Conservation (phyloP, 2,329 filamentous ascomycete species). For the Botrytis cinerea region DNA sequence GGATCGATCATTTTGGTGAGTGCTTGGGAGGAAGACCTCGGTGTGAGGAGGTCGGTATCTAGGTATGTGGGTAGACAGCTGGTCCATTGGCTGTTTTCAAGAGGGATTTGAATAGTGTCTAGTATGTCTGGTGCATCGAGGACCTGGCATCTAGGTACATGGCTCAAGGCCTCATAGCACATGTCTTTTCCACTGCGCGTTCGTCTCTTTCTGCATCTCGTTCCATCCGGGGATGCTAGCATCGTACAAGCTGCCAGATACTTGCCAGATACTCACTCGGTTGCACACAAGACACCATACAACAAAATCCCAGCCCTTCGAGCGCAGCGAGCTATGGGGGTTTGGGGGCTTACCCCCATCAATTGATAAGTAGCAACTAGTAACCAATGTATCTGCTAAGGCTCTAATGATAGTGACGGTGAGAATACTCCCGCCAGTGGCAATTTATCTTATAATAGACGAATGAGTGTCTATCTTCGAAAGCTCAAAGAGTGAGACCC, state of each 20-base stretch:
- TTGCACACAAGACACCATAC: background rate
- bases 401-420: background rate
- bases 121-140: background rate
- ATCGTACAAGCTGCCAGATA: background rate
- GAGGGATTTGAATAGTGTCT: background rate
- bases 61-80: background rate
- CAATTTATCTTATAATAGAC: background rate
- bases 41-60: background rate
- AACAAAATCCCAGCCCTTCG: background rate
- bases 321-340: constrained; percentile 1
- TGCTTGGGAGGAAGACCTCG: background rate
- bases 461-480: background rate
- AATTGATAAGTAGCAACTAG: background rate
- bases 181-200: background rate
- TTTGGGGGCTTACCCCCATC: background rate
- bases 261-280: background rate
- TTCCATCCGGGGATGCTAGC: background rate
- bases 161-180: too few species aligned
- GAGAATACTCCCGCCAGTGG: background rate
- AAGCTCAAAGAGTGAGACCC: background rate
- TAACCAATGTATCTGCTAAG: background rate
- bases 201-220: background rate
- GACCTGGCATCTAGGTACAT: background rate
- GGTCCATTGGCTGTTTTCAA: background rate
- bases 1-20: background rate